These are phyloP conservation scores for Coemansia sp. DNA, from an alignment of 192 early-diverging fungal genomes.

Conservation along the genomic window DNA sequence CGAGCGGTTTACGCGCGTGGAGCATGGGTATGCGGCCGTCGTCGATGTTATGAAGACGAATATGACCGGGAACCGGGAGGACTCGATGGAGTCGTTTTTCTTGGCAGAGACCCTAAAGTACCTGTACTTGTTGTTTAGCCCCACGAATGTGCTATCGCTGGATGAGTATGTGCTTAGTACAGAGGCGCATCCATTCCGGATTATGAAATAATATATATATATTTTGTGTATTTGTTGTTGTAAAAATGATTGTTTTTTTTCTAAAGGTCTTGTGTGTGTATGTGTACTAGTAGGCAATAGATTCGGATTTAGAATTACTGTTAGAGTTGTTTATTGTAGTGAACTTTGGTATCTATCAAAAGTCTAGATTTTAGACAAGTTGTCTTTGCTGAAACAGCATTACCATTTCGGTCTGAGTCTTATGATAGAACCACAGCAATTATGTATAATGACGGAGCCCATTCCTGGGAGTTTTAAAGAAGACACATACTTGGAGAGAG, in stretches of 20 bases:
- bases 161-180: slow-evolving; percentile 92
- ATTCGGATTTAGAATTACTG: background rate
- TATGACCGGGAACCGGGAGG: background rate
- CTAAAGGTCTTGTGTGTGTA: too few species aligned
- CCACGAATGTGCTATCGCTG: slow-evolving; percentile 61
- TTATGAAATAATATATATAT: slow-evolving; percentile 6
- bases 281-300: background rate
- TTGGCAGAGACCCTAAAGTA: slow-evolving; percentile 97
- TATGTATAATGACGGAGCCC: too few species aligned
- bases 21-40: slow-evolving; percentile 61
- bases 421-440: too few species aligned
- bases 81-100: slow-evolving; percentile 79
- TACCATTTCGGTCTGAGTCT: too few species aligned
- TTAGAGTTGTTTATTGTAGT: too few species aligned
- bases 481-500: too few species aligned
- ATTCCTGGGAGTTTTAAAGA: too few species aligned
- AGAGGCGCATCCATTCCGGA: slow-evolving; percentile 84
- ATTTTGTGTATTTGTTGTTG: background rate
- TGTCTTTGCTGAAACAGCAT: too few species aligned
- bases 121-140: slow-evolving; percentile 83
- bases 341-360: too few species aligned
- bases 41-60: slow-evolving; percentile 9
- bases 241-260: too few species aligned
- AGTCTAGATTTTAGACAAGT: too few species aligned
- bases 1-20: slow-evolving; percentile 71